phyloP scores from a whole-genome alignment of 495 filamentous ascomycete species.

The Trypethelium eluteriae region DNA sequence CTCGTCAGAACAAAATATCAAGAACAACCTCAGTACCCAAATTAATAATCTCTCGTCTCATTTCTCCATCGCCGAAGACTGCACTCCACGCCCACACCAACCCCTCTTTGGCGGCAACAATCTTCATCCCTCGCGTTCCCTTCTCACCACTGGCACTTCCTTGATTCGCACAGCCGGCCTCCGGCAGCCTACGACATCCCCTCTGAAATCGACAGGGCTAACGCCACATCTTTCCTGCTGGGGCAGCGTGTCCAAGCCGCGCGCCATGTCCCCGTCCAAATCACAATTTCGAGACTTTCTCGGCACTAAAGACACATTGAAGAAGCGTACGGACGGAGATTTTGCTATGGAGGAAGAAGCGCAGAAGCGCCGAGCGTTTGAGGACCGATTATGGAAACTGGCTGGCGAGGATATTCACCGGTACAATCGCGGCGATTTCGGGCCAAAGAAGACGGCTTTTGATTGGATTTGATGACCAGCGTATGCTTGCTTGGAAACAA shows the following conservation, averaged over 20 bases:
- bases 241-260: slow-evolving; percentile 18
- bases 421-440: slow-evolving; percentile 35
- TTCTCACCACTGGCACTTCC: background rate
- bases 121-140: background rate
- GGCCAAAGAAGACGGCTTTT: slow-evolving; percentile 17
- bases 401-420: slow-evolving; percentile 27
- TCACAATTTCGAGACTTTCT: slow-evolving; percentile 14
- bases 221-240: background rate
- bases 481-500: too few species aligned
- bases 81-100: slow-evolving; percentile 3
- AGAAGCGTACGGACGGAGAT: slow-evolving; percentile 16
- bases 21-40: slow-evolving; percentile 10
- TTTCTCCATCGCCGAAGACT: slow-evolving; percentile 16
- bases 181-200: too few species aligned
- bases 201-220: background rate
- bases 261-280: slow-evolving; percentile 23
- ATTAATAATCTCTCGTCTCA: slow-evolving; percentile 14
- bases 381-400: slow-evolving; percentile 29
- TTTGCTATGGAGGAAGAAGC: slow-evolving; percentile 17
- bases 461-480: background rate
- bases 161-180: too few species aligned
- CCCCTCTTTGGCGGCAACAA: background rate
- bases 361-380: slow-evolving; percentile 21
- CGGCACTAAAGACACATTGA: slow-evolving; percentile 17
- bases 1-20: slow-evolving; percentile 18